Conservation (phyloP, 306 rosid species). For the Trifolium subterraneum region DNA sequence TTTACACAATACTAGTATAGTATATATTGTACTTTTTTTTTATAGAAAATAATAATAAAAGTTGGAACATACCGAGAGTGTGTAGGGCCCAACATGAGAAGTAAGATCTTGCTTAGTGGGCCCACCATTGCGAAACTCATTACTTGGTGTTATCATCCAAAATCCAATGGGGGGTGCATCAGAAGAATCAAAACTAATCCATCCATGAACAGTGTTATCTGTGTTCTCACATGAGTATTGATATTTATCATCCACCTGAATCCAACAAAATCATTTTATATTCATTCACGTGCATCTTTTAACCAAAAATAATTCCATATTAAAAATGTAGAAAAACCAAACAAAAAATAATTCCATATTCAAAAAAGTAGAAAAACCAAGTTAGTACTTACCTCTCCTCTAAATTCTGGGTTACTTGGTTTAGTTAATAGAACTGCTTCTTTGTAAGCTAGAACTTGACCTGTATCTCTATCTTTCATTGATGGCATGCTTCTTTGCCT, state of each 20-base stretch:
- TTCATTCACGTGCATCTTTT: conserved; percentile 32
- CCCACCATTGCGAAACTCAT: conserved; percentile 79
- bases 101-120: conserved; percentile 92
- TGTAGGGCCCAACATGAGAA: conserved; percentile 79
- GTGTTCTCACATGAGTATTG: conserved; percentile 69
- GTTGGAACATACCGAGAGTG: conserved; percentile 58
- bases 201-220: conserved; percentile 74
- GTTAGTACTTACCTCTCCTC: conserved; percentile 72
- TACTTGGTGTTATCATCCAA: conserved; percentile 82
- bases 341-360: neutral
- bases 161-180: conserved; percentile 63
- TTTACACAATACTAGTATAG: no score
- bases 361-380: neutral
- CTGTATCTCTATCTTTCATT: conserved; percentile 53
- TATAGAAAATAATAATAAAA: neutral
- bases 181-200: conserved; percentile 55
- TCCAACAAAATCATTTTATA: conserved; percentile 27
- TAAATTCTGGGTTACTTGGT: conserved; percentile 53
- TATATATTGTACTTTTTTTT: no score
- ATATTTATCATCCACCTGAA: conserved; percentile 94
- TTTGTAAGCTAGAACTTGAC: conserved; percentile 59
- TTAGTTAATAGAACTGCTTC: conserved; percentile 77
- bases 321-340: neutral
- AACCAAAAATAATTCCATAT: neutral
- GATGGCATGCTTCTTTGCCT: conserved; percentile 78